Conservation (phyloP, 1,284 basidiomycete genomes). For the Athelia psychrophila region DNA sequence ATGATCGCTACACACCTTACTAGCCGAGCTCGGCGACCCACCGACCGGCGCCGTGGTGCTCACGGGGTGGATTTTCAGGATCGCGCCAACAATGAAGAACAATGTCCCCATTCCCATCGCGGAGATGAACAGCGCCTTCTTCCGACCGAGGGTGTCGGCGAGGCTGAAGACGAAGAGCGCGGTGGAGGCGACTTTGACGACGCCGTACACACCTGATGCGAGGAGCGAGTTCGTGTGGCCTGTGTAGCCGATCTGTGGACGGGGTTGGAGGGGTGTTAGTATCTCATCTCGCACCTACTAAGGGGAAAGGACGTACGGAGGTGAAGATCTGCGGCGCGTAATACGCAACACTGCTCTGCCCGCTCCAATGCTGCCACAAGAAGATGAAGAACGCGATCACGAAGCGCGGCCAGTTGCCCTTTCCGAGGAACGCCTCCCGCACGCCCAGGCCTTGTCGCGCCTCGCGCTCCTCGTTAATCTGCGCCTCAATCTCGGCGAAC, state of each 20-base stretch:
- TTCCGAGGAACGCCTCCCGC: constrained; percentile 70
- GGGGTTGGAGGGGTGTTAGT: constrained; percentile 9
- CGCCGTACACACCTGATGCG: constrained; percentile 81
- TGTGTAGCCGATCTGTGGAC: constrained; percentile 59
- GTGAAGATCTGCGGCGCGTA: constrained; percentile 76
- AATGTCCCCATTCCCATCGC: constrained; percentile 76
- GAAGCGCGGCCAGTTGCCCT: constrained; percentile 68
- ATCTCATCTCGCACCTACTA: too few relatives aligned
- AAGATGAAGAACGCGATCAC: constrained; percentile 48
- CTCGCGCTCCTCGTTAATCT: constrained; percentile 59
- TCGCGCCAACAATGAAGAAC: constrained; percentile 76
- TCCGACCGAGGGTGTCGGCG: constrained; percentile 79
- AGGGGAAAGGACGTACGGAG: constrained; percentile 44
- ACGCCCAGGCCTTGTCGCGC: constrained; percentile 54
- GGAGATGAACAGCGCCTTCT: constrained; percentile 71
- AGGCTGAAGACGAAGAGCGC: constrained; percentile 45
- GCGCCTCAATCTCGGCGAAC: constrained; percentile 60
- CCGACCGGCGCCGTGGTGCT: constrained; percentile 25
- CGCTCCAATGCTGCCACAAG: constrained; percentile 58
- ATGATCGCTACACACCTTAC: too few relatives aligned
- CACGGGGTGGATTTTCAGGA: constrained; percentile 74
- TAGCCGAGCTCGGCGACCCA: constrained; percentile 41
- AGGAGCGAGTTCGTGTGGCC: constrained; percentile 62
- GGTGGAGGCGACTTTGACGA: constrained; percentile 76
- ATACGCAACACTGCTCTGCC: constrained; percentile 62